A percentile compares a stretch with the other conserved stretches of the same genome.
phyloP scores from a whole-genome alignment of 208 protist genomes.

The Leishmania turanica region DNA sequence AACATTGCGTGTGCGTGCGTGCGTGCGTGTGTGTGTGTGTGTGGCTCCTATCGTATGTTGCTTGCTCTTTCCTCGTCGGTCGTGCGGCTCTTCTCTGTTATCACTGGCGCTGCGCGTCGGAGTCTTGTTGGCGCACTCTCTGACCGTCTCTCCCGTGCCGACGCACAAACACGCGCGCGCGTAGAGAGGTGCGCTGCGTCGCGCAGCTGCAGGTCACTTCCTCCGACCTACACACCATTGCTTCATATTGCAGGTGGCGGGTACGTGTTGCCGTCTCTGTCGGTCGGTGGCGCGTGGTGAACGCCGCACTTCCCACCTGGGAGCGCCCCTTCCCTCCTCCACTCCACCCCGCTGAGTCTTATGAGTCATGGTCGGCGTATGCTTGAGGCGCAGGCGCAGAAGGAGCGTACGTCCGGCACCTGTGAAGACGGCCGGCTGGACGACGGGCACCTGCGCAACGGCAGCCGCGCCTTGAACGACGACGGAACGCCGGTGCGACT shows the following conservation, averaged over 20 bases:
- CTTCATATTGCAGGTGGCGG: neutral
- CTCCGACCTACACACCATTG: neutral
- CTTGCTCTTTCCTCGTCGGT: neutral
- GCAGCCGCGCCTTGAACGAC: conserved; percentile 17
- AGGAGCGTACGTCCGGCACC: conserved; percentile 26
- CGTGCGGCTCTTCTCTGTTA: neutral
- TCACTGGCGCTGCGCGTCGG: neutral
- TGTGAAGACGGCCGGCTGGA: conserved; percentile 18
- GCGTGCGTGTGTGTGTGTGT: neutral
- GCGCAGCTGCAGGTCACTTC: neutral
- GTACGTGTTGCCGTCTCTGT: neutral
- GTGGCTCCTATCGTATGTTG: neutral
- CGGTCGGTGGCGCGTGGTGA: neutral
- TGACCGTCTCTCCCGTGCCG: neutral
- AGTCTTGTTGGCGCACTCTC: neutral
- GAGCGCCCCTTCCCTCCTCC: neutral
- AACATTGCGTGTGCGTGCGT: too few species aligned
- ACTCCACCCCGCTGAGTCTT: neutral
- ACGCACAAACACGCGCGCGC: neutral
- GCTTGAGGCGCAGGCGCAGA: conserved; percentile 55
- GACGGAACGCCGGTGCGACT: conserved; percentile 35
- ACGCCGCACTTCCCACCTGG: neutral
- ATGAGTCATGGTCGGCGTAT: conserved; percentile 56
- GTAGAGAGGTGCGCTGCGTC: neutral
- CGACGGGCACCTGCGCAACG: conserved; percentile 32